Percentiles rank a stretch among this genome's conserved stretches.
Evolutionary conservation across 768 basidiomycete species (phyloP).

Genomic region (Pulveroboletus sp.): DNA sequence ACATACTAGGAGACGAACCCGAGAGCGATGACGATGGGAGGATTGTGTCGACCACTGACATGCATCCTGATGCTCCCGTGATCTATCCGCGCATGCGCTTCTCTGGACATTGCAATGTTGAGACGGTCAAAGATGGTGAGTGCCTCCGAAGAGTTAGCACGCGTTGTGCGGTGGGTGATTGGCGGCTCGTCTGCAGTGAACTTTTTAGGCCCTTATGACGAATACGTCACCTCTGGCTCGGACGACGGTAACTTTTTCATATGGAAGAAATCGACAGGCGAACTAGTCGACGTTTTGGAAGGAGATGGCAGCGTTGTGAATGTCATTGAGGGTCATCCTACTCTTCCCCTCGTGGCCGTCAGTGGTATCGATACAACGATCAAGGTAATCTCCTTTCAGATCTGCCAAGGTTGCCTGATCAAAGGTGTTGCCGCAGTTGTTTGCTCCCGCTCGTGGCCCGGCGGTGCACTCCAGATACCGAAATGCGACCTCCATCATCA

Average conservation of each 20-base stretch:
- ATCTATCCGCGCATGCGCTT: constrained; percentile 62
- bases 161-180: neutral
- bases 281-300: constrained; percentile 72
- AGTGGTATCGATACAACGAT: constrained; percentile 84
- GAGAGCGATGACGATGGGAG: constrained; percentile 33
- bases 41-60: constrained; percentile 18
- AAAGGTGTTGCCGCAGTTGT: constrained; percentile 43
- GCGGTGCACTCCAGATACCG: constrained; percentile 52
- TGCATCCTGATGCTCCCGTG: constrained; percentile 39
- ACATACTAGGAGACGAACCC: constrained; percentile 19
- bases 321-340: constrained; percentile 77
- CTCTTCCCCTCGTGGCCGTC: constrained; percentile 75
- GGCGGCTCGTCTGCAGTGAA: constrained; percentile 51
- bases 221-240: constrained; percentile 77
- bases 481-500: constrained; percentile 51
- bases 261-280: constrained; percentile 68
- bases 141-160: neutral
- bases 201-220: constrained; percentile 73
- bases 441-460: constrained; percentile 48
- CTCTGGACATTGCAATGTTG: constrained; percentile 69
- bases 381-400: constrained; percentile 47
- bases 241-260: constrained; percentile 88
- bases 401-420: neutral
- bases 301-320: constrained; percentile 82
- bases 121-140: constrained; percentile 85